Evolutionary conservation across 345 rosid genomes (phyloP), one percentile per base, ranked within the genome.

Genomic region (Populus alba): DNA sequence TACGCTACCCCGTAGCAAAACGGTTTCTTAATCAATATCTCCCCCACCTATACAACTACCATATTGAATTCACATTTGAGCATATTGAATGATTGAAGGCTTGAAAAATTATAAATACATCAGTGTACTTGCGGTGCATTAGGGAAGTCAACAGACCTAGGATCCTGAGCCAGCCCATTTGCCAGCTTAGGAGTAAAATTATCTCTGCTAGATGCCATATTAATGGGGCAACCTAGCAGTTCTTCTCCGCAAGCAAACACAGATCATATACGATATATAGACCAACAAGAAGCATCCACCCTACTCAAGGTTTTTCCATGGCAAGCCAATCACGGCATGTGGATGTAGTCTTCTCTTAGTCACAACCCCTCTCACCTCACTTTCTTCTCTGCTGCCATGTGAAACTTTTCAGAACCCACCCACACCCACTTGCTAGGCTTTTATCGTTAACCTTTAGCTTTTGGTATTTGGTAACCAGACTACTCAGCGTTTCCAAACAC

Each of bases 371-470:
- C 8, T 39, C 22, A 39, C 38, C 47, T 18, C 25, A 5, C 59
- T 75, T 53, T 75, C 59, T 12, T 8, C 62, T 66, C 68, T 35
- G 45, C 55, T 23, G n/a, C 66, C 89, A 84, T 72, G 91, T 88
- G 91, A 72, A 66, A 49, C 91, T 88, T 88, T 88, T 86, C 91
- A 88, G 89, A 86, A 66, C 27, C 86, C 88, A 85, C 86, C 33
- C 70, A 61, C 84, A 5, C 78, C 23, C 55, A 62, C 31, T 55
- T 72, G 66, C n/a, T 72, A 45, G 35, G 10, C 8, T 47, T 49
- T 66, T 8, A 65, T 38, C 69, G 57, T 73, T 35, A 31, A 57
- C 43, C 79, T 83, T 83, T 53, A 68, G 76, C 83, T 85, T 85
- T 80, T 68, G 37, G 74, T 11, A 51, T 82, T 77, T 68, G 37